Evolutionary conservation across 306 rosid genomes (phyloP).

Genomic region (Rosa multiflora): DNA sequence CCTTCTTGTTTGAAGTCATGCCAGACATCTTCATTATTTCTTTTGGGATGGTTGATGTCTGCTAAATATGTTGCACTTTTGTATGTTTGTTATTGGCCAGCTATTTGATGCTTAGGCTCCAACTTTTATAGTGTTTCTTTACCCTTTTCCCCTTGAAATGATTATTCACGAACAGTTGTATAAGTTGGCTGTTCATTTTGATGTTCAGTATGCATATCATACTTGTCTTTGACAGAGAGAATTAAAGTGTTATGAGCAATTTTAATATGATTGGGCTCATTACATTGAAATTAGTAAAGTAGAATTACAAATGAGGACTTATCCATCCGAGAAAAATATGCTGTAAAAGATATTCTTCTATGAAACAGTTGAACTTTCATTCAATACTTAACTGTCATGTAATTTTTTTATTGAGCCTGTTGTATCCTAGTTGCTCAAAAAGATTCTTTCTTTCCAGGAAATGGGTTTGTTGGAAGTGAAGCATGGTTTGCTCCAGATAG

Average conservation of each 20-base stretch:
- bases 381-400: background rate
- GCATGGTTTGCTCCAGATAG: constrained; percentile 94
- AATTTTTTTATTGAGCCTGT: constrained; percentile 3
- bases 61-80: background rate
- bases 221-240: background rate
- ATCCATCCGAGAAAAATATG: background rate
- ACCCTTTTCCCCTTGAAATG: background rate
- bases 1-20: background rate
- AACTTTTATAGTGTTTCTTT: background rate
- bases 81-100: background rate
- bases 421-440: constrained; percentile 9
- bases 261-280: background rate
- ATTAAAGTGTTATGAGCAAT: background rate
- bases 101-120: background rate
- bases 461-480: constrained; percentile 94
- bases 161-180: background rate
- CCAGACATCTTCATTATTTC: background rate
- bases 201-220: background rate
- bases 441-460: constrained; percentile 46
- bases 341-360: background rate
- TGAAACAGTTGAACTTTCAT: background rate
- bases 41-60: background rate
- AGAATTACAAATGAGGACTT: background rate
- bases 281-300: background rate
- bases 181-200: background rate